phyloP scores from a whole-genome alignment of 108 stramenopile genomes.

The Skeletonema marinoi region DNA sequence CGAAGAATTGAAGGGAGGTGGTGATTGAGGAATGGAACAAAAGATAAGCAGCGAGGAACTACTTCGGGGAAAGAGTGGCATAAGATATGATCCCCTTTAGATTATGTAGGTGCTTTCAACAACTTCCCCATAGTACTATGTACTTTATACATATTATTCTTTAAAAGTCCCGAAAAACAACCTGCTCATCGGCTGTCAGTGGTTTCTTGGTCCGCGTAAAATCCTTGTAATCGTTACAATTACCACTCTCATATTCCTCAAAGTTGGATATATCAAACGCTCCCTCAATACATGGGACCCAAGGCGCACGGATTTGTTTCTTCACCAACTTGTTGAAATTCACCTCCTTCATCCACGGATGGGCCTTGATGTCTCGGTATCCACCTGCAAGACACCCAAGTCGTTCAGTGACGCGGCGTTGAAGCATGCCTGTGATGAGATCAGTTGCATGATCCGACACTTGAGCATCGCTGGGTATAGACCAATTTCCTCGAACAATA shows the following conservation, averaged over 20 bases:
- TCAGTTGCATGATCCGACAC: constrained; percentile 23
- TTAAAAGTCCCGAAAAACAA: constrained; percentile 39
- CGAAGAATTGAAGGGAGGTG: no score
- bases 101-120: background rate
- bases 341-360: constrained; percentile 67
- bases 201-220: constrained; percentile 28
- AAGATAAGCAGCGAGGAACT: no score
- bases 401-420: constrained; percentile 37
- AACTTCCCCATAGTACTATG: no score
- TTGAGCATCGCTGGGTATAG: constrained; percentile 26
- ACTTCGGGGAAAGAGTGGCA: no score
- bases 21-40: no score
- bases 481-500: constrained; percentile 60
- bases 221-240: constrained; percentile 3
- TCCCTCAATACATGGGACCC: constrained; percentile 66
- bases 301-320: constrained; percentile 74
- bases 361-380: constrained; percentile 66
- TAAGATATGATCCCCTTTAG: no score
- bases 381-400: constrained; percentile 52
- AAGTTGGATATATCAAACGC: constrained; percentile 84
- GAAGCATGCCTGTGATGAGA: constrained; percentile 43
- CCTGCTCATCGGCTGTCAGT: constrained; percentile 35
- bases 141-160: no score
- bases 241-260: constrained; percentile 58
- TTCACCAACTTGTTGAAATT: constrained; percentile 54